phyloP scores from a whole-genome alignment of 176 grass and related monocot genomes.

The Musa acuminata region DNA sequence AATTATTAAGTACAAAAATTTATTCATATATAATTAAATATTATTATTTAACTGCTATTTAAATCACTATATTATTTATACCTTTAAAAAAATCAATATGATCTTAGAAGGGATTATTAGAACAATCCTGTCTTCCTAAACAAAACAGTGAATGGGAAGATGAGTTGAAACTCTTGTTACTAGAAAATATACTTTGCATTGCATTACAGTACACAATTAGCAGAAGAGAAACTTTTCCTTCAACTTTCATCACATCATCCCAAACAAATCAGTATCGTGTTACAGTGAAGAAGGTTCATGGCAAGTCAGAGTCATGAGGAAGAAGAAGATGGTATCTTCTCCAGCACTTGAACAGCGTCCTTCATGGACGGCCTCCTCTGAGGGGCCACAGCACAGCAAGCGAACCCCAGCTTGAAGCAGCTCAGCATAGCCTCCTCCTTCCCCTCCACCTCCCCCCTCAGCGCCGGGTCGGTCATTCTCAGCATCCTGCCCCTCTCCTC shows the following conservation, averaged over 20 bases:
- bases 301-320: not conserved
- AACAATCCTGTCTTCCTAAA: no score
- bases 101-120: no score
- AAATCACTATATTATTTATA: no score
- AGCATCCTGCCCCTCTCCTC: constrained; percentile 56
- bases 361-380: constrained; percentile 67
- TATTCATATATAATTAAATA: no score
- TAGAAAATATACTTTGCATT: no score
- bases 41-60: no score
- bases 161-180: no score
- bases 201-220: no score
- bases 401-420: constrained; percentile 80
- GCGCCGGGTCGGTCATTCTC: constrained; percentile 70
- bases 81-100: no score
- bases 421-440: constrained; percentile 59
- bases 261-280: not conserved
- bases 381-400: constrained; percentile 65
- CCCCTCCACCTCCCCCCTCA: constrained; percentile 51
- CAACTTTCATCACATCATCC: not conserved
- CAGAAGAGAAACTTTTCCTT: not conserved
- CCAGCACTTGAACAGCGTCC: constrained; percentile 51
- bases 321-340: constrained; percentile 31
- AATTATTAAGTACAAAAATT: no score
- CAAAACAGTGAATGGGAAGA: no score
- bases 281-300: not conserved